Conservation (phyloP, 2,329 filamentous ascomycete species). For the Sordariomycetes sp. region DNA sequence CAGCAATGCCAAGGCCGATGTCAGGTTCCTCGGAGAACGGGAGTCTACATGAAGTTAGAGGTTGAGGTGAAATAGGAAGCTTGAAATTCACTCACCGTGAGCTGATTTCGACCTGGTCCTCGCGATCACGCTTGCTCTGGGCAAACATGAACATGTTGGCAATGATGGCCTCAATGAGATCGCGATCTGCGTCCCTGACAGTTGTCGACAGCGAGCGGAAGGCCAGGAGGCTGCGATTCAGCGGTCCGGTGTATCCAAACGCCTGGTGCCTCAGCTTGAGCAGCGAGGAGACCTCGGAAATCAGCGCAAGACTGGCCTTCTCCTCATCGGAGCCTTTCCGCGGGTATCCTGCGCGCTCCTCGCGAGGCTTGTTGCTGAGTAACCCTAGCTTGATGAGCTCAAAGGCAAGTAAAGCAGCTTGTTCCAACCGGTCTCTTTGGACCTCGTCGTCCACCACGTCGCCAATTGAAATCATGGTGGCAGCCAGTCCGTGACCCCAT, state of each 20-base stretch:
- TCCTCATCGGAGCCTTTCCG: slow-evolving; percentile 58
- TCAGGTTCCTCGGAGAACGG: slow-evolving; percentile 64
- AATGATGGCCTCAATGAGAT: slow-evolving; percentile 75
- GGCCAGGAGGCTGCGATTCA: slow-evolving; percentile 80
- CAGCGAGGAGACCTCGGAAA: slow-evolving; percentile 79
- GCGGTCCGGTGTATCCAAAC: slow-evolving; percentile 87
- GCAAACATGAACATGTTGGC: slow-evolving; percentile 73
- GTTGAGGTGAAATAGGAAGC: slow-evolving; percentile 10
- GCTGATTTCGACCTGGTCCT: slow-evolving; percentile 59
- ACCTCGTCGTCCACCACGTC: slow-evolving; percentile 35
- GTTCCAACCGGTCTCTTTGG: slow-evolving; percentile 56
- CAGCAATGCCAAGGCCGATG: slow-evolving; percentile 67
- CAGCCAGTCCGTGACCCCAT: slow-evolving; percentile 75
- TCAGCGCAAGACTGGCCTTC: slow-evolving; percentile 67
- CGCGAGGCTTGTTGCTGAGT: slow-evolving; percentile 59
- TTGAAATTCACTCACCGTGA: slow-evolving; percentile 48
- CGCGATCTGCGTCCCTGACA: slow-evolving; percentile 70
- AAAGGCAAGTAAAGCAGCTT: slow-evolving; percentile 73
- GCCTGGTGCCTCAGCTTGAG: slow-evolving; percentile 72
- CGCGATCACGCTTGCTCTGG: slow-evolving; percentile 62
- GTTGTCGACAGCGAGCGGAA: slow-evolving; percentile 78
- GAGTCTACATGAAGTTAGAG: slow-evolving; percentile 30
- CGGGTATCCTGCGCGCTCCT: slow-evolving; percentile 45
- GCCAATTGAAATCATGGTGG: slow-evolving; percentile 55
- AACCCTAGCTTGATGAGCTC: slow-evolving; percentile 76